Base-by-base conservation (phyloP, 2,329 filamentous ascomycete genomes). In the Fusarium sp. region DNA sequence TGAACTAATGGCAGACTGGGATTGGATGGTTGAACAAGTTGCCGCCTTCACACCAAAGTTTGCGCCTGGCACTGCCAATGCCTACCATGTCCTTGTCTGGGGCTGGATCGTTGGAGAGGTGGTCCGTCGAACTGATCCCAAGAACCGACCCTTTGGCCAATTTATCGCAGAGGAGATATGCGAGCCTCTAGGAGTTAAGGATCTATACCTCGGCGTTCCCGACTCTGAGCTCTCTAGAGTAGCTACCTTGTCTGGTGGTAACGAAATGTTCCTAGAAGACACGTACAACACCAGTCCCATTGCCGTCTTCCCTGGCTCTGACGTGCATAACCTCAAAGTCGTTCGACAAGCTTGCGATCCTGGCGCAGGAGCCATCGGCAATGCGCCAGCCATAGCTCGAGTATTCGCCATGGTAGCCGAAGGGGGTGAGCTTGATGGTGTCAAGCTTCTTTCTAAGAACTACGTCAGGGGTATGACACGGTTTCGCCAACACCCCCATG, bases 1-100 rank as follows among this genome's bases (percentile, higher is more conserved):
- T 27, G 67, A 69, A 22, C 11, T 56, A 1, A 69, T 69, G 67
- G 67, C 67, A 8, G 54, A 69, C 48, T 69, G 67, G 67, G 37
- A 65, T 37, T 69, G 67, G 67, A 65, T 65, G 67, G 45, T 65
- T 2, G 13, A 31, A 6, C 27, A 57, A 11, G 33, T 69, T 16
- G 62, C 37, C 4, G 29, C 10, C 10, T 57, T 54, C 2, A 50
- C 41, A 2, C 67, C 62, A 20, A 45, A 56, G 20, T 62, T 65
- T 24, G 14, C 33, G 1, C 66, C 66, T 4, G 66, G 61, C 22
- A 60, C 29, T 11, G 41, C 31, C 4, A 68, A 65, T 6, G 66
- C 66, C 33, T 68, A 68, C 18, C 66, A 65, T 9, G 66, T 68
- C 1, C 27, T 68, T 8, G 43, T 65, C 9, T 68, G 66, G 66